Evolutionary conservation across 2,329 filamentous ascomycete species (phyloP), one percentile per base, ranked within the genome.

Genomic region (Paraconiothyrium brasiliense): DNA sequence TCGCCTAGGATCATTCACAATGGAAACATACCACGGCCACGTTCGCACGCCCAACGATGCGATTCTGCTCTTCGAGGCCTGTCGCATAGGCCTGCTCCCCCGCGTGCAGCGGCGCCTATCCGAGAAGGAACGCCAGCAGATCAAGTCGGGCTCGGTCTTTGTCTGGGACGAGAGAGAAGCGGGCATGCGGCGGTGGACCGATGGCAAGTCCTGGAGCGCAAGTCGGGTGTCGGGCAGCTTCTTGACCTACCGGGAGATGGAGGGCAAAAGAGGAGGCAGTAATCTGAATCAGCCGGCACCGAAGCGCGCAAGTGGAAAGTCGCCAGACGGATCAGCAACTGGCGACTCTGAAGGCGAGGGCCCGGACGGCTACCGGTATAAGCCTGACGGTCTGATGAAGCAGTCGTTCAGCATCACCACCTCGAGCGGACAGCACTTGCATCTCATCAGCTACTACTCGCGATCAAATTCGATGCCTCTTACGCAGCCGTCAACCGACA

Each of bases 91-190:
- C 58, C 84, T 97, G 52, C 83, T 98, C 51, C 95, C 95, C 34
- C 89, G 95, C 68, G 95, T 99, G 6, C 95, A 98, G 82, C 87
- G 95, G 69, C 87, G 95, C 71, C 82, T 97, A 62, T 98, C 95
- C 2, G 95, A 99, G 80, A 98, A 98, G 82, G 95, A 99, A 82
- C 88, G 95, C 64, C 94, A 97, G 76, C 93, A 93, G 4, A 99
- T 99, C 78, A 90, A 93, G 74, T 97, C 94, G 0, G 95, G 95
- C 47, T 99, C 95, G 0, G 94, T 99, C 3, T 99, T 98, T 74
- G 95, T 99, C n/a, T 99, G 95, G 95, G 95, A 99, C 79, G 95
- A 99, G 84, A 86, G 94, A 71, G 95, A 99, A 83, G 95, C 95
- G 11, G 95, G 95, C 68, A 99, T 99, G 95, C 87, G 95, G 74